Evolutionary conservation across 805 yeast genomes (phyloP).

Genomic region (Candida maesae): DNA sequence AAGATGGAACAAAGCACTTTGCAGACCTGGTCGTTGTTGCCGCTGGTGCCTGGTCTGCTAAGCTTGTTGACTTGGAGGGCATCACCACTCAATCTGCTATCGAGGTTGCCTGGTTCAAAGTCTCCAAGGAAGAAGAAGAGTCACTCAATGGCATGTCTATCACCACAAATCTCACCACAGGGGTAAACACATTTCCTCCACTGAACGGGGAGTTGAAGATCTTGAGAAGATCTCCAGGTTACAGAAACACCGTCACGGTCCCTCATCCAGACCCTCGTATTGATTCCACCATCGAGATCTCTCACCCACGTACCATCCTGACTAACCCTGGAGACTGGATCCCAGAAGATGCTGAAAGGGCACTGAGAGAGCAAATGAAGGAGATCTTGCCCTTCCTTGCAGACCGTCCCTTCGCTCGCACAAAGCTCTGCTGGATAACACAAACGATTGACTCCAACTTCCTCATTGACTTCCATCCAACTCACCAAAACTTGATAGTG

Average conservation of each 20-base stretch:
- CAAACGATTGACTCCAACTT: conserved; percentile 28
- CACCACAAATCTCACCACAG: conserved; percentile 10
- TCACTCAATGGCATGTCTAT: conserved; percentile 8
- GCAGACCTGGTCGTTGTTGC: conserved; percentile 12
- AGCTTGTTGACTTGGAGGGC: conserved; percentile 7
- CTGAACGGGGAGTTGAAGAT: conserved; percentile 8
- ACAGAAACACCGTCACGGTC: conserved; percentile 2
- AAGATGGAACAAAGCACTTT: not conserved
- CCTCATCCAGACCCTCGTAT: not conserved
- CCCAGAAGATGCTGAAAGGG: conserved; percentile 11
- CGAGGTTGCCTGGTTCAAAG: conserved; percentile 12
- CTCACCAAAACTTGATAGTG: conserved; percentile 22
- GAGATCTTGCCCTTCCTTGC: conserved; percentile 10
- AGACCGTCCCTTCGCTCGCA: conserved; percentile 15
- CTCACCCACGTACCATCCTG: conserved; percentile 7
- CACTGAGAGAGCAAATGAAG: conserved; percentile 27
- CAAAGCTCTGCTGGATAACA: conserved; percentile 37
- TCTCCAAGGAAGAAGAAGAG: conserved; percentile 7
- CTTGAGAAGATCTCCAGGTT: conserved; percentile 11
- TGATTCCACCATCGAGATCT: conserved; percentile 1
- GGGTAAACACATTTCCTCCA: conserved; percentile 15
- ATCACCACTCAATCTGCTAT: conserved; percentile 3
- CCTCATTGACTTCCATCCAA: conserved; percentile 27
- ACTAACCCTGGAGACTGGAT: conserved; percentile 12
- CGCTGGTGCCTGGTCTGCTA: conserved; percentile 16